phyloP scores from a whole-genome alignment of 2,329 filamentous ascomycete species.

The Pseudocercospora ulei region DNA sequence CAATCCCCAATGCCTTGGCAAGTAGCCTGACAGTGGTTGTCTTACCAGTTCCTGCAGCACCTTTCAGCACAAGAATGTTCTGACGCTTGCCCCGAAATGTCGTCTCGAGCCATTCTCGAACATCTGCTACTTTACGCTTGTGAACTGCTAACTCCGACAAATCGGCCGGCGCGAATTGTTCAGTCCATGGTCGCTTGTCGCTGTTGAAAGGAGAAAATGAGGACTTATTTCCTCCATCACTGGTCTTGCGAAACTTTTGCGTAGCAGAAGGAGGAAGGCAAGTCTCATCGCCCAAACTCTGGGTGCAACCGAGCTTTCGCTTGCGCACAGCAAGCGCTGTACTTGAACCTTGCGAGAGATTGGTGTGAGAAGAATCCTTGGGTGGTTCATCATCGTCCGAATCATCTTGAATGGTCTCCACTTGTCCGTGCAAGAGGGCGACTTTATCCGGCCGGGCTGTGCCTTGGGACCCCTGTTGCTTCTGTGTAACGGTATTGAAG shows the following conservation, averaged over 20 bases:
- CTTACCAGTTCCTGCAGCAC: conserved; percentile 83
- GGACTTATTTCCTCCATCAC: conserved; percentile 32
- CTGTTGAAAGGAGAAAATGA: conserved; percentile 33
- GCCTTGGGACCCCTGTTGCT: conserved; percentile 34
- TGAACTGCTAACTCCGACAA: conserved; percentile 85
- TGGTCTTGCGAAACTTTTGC: conserved; percentile 41
- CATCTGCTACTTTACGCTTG: conserved; percentile 84
- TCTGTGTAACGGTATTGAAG: conserved; percentile 41
- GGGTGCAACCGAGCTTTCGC: conserved; percentile 27
- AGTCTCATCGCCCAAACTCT: conserved; percentile 17
- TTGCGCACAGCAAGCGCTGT: conserved; percentile 32
- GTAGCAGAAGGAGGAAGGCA: conserved; percentile 26
- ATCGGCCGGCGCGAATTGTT: conserved; percentile 64
- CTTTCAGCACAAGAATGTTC: conserved; percentile 58
- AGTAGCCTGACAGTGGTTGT: conserved; percentile 76
- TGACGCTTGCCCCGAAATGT: conserved; percentile 51
- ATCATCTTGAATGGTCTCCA: conserved; percentile 32
- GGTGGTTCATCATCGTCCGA: conserved; percentile 27
- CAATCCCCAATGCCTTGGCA: conserved; percentile 63
- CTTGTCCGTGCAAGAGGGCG: conserved; percentile 22
- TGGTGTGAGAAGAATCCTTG: conserved; percentile 13
- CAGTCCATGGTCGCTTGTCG: conserved; percentile 72
- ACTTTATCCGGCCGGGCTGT: conserved; percentile 38
- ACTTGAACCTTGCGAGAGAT: conserved; percentile 30
- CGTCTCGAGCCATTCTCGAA: conserved; percentile 69